Evolutionary conservation across 345 rosid species (phyloP).

Genomic region (Sonneratia caseolaris): DNA sequence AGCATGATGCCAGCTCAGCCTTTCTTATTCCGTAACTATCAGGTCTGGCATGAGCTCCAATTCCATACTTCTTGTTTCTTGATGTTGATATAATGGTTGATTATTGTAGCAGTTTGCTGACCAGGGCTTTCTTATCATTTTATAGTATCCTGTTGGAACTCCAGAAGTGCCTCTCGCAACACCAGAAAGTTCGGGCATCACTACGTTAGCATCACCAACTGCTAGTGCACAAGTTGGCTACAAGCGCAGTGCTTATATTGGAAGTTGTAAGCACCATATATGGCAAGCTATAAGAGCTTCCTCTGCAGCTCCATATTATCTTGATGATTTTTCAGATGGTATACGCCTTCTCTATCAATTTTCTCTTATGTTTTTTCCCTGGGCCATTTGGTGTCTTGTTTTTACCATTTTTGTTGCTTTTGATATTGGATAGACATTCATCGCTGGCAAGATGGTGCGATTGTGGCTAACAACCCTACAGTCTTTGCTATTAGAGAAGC

Average conservation of each 20-base stretch:
- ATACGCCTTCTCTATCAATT: slow-evolving; percentile 9
- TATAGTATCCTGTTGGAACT: slow-evolving; percentile 89
- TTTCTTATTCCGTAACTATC: slow-evolving; percentile 90
- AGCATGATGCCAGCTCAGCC: slow-evolving; percentile 96
- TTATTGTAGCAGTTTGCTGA: background rate
- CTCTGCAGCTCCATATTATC: slow-evolving; percentile 99
- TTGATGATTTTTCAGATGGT: slow-evolving; percentile 96
- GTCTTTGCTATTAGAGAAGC: slow-evolving; percentile 93
- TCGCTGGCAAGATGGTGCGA: slow-evolving; percentile 99
- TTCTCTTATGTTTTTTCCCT: background rate
- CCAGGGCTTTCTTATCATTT: slow-evolving; percentile 6
- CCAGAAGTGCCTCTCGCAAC: slow-evolving; percentile 67
- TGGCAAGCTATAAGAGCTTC: slow-evolving; percentile 99
- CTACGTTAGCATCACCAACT: slow-evolving; percentile 49
- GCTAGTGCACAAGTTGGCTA: slow-evolving; percentile 79
- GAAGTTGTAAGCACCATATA: slow-evolving; percentile 88
- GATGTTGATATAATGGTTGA: background rate
- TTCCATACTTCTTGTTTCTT: background rate
- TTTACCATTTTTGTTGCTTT: slow-evolving; percentile 3
- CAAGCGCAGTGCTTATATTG: slow-evolving; percentile 82
- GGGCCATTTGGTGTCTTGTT: background rate
- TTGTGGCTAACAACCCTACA: slow-evolving; percentile 96
- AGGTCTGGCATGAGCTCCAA: slow-evolving; percentile 33
- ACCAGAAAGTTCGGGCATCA: slow-evolving; percentile 69
- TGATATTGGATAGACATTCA: slow-evolving; percentile 39